Evolutionary conservation across 2,329 filamentous ascomycete species (phyloP).

Genomic region (Raffaelea ambrosiae): DNA sequence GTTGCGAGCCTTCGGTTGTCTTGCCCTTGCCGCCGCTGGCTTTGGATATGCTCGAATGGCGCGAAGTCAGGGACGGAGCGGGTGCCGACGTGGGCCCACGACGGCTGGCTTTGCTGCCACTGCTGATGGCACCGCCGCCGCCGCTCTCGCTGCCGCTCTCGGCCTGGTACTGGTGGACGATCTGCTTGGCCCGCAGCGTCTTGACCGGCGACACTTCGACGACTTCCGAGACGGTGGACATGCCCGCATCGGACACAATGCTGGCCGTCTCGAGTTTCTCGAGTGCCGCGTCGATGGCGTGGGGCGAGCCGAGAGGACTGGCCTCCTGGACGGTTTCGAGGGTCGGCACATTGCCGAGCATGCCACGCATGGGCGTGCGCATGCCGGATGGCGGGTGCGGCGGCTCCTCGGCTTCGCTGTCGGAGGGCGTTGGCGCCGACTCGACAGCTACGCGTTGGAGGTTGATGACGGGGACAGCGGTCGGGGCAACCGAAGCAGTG

Average conservation of each 20-base stretch:
- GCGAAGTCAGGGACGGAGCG: constrained; percentile 47
- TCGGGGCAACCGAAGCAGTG: constrained; percentile 33
- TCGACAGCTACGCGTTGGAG: constrained; percentile 34
- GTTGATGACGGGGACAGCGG: constrained; percentile 42
- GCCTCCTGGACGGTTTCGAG: constrained; percentile 90
- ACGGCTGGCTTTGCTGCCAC: constrained; percentile 36
- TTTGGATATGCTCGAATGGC: constrained; percentile 42
- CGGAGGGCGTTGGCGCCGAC: constrained; percentile 28
- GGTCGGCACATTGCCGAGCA: constrained; percentile 50
- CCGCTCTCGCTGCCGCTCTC: constrained; percentile 44
- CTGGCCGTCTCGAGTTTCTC: constrained; percentile 43
- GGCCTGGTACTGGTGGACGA: constrained; percentile 48
- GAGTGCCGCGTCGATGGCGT: constrained; percentile 31
- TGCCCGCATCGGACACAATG: constrained; percentile 28
- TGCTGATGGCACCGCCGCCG: constrained; percentile 48
- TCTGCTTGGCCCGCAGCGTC: constrained; percentile 35
- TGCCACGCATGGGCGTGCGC: constrained; percentile 51
- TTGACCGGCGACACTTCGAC: constrained; percentile 28
- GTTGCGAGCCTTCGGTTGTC: constrained; percentile 62
- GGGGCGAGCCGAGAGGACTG: constrained; percentile 66
- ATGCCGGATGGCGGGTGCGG: constrained; percentile 39
- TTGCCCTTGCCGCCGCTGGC: constrained; percentile 58
- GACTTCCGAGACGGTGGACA: constrained; percentile 31
- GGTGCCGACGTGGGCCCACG: constrained; percentile 14
- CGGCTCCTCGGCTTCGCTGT: constrained; percentile 45